Evolutionary conservation across 2,329 filamentous ascomycete genomes (phyloP).

Genomic region (Diaporthe sp.): DNA sequence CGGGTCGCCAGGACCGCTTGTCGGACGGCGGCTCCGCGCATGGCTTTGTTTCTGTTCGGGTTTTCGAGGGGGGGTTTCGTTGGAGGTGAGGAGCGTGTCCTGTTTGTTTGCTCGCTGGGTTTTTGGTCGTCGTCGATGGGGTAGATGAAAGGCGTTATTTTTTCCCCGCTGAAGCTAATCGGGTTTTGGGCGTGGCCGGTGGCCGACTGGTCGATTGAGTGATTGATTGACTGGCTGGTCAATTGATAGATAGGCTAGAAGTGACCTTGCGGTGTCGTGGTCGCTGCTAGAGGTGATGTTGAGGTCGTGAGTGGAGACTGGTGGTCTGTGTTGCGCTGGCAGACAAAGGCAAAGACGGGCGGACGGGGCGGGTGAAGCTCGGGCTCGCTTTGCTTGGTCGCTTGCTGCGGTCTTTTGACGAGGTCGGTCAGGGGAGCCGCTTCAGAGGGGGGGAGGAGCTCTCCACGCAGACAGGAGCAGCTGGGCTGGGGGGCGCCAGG

Average conservation of each 20-base stretch:
- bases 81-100: background rate
- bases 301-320: slow-evolving; percentile 40
- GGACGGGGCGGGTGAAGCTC: slow-evolving; percentile 37
- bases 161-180: background rate
- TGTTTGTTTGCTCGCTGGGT: background rate
- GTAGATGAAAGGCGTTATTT: background rate
- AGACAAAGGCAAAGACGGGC: slow-evolving; percentile 31
- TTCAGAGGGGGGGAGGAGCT: background rate
- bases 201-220: background rate
- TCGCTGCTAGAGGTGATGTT: slow-evolving; percentile 8
- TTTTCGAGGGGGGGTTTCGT: background rate
- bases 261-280: slow-evolving; percentile 7
- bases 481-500: background rate
- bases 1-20: slow-evolving; percentile 30
- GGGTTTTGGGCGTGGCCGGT: background rate
- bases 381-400: slow-evolving; percentile 18
- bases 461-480: slow-evolving; percentile 11
- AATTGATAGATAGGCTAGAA: background rate
- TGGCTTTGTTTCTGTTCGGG: background rate
- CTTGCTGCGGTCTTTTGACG: slow-evolving; percentile 33
- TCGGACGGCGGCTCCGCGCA: slow-evolving; percentile 35
- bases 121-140: slow-evolving; percentile 13
- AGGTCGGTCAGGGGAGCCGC: slow-evolving; percentile 21
- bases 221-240: background rate
- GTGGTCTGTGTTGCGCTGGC: slow-evolving; percentile 28